phyloP scores from a whole-genome alignment of 2,329 filamentous ascomycete species.

The Bipolaris victoriae region DNA sequence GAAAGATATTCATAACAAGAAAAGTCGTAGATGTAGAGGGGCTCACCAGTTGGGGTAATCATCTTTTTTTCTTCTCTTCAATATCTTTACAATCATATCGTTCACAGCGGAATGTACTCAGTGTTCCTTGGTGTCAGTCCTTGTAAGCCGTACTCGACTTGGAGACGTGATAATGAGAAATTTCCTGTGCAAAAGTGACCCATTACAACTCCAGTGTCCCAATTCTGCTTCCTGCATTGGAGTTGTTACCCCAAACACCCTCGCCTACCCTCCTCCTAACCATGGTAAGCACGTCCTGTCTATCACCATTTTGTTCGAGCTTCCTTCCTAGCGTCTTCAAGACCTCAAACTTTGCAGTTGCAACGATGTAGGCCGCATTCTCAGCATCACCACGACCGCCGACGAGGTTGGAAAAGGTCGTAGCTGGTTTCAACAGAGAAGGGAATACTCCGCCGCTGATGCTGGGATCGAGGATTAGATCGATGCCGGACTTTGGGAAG shows the following conservation, averaged over 20 bases:
- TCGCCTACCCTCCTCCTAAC: constrained; percentile 51
- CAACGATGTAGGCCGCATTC: constrained; percentile 63
- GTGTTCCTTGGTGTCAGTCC: background rate
- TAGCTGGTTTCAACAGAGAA: constrained; percentile 63
- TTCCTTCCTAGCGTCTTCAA: constrained; percentile 56
- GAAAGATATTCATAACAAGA: background rate
- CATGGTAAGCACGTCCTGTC: constrained; percentile 51
- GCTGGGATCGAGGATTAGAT: constrained; percentile 60
- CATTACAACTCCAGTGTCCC: constrained; percentile 51
- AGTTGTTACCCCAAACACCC: constrained; percentile 51
- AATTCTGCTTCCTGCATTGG: constrained; percentile 53
- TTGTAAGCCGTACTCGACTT: background rate
- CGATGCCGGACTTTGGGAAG: constrained; percentile 53
- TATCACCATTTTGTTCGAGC: constrained; percentile 49
- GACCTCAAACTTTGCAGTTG: constrained; percentile 63
- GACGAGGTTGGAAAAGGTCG: constrained; percentile 64
- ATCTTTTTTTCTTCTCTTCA: background rate
- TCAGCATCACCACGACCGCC: constrained; percentile 63
- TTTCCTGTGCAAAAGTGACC: background rate
- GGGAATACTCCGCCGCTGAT: constrained; percentile 59
- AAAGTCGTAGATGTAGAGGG: background rate
- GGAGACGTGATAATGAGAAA: background rate
- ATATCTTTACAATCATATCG: background rate
- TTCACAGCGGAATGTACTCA: background rate
- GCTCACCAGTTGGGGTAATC: background rate